Base-by-base conservation (phyloP, 2,329 filamentous ascomycete genomes). In the Escovopsis sp. region DNA sequence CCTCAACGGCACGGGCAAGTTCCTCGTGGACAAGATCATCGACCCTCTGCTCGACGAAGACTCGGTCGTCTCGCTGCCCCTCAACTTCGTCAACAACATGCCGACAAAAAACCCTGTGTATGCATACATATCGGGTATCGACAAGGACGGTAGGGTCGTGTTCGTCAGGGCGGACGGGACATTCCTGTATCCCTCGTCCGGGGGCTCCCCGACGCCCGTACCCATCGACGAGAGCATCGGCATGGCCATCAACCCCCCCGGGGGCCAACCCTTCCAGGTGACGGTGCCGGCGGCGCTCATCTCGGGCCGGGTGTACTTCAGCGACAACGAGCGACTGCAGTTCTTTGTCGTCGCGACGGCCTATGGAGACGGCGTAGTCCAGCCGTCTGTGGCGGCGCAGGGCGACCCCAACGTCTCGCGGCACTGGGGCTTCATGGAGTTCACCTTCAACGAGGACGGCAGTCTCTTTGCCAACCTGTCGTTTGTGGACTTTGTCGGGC, bases 391-490 rank as follows among this genome's bases (percentile, higher is more conserved):
- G 8, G 59, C 57, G 10, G 67, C 67, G 50, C 53, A 63, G 0
- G 40, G 46, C 3, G 68, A 71, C 41, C 63, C 67, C 4, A 68
- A 61, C 25, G 54, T 62, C 0, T 57, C 52, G 2, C 50, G 67
- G 32, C 64, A 64, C 50, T 72, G 68, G 67, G 68, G 67, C 1
- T 72, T 71, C 41, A 58, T 69, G 14, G 69, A 72, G 48, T 54
- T 72, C 25, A 67, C 66, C 2, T 64, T 63, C 48, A 66, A 56
- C n/a, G 37, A 49, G 0, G 48, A 57, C 2, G 58, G 59, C 0
- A 51, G 56, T 7, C 50, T 71, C 24, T 70, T 57, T 35, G 65
- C 67, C 46, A 71, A 72, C 51, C 62, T 72, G 41, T 67, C 61
- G 38, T 71, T 66, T 43, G 69, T 72, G 29, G 69, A 72, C 50